Conservation (phyloP, 1,139 yeast species). For the Nakaseomyces kungkrabaensis region DNA sequence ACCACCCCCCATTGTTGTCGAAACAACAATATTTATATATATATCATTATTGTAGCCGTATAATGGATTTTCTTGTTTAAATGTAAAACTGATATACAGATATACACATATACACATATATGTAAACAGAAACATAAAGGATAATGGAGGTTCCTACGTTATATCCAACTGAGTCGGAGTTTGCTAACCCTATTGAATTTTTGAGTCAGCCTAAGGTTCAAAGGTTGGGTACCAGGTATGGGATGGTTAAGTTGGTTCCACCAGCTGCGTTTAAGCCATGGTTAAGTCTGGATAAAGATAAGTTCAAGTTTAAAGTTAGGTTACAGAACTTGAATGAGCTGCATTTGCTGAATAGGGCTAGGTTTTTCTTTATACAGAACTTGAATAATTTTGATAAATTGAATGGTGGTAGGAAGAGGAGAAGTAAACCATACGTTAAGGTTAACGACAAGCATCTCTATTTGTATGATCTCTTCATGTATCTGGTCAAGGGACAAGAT, state of each 20-base stretch:
- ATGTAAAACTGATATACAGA: too few relatives aligned
- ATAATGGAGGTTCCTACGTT: conserved; percentile 41
- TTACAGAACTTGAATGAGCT: conserved; percentile 55
- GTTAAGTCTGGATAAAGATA: conserved; percentile 41
- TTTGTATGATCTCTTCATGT: conserved; percentile 47
- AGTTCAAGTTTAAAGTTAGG: conserved; percentile 55
- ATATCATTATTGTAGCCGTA: too few relatives aligned
- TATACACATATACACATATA: too few relatives aligned
- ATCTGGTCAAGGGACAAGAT: conserved; percentile 27
- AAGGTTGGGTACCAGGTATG: conserved; percentile 48
- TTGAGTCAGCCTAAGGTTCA: conserved; percentile 43
- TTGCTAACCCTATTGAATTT: conserved; percentile 51
- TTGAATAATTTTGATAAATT: conserved; percentile 47
- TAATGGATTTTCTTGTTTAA: too few relatives aligned
- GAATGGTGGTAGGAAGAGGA: conserved; percentile 26
- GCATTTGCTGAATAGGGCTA: conserved; percentile 50
- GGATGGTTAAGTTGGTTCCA: conserved; percentile 57
- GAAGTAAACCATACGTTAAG: background rate
- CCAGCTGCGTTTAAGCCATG: conserved; percentile 48
- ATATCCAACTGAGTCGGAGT: conserved; percentile 45
- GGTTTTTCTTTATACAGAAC: conserved; percentile 52
- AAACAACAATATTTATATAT: too few relatives aligned
- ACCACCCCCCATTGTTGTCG: too few relatives aligned
- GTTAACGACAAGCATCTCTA: conserved; percentile 25
- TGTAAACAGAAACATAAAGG: too few relatives aligned